Percentiles rank a stretch among this genome's conserved stretches.
Conservation (phyloP, 2,329 filamentous ascomycete genomes). For the Colletotrichum sp. region DNA sequence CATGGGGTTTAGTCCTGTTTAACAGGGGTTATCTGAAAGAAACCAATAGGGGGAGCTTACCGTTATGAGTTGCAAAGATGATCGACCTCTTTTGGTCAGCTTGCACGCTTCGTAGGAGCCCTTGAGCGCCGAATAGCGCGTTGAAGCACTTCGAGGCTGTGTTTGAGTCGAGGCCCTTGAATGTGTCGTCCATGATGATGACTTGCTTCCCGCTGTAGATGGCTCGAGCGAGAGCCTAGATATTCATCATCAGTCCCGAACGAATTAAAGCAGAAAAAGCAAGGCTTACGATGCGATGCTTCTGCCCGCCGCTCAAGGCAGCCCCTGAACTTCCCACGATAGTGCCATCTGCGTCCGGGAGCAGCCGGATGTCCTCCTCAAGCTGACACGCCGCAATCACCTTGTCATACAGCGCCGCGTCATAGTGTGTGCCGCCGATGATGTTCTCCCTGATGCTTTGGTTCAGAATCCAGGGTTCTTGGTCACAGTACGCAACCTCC, state of each 20-base stretch:
- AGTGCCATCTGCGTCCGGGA: background rate
- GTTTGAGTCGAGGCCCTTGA: conserved; percentile 9
- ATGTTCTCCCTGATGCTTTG: conserved; percentile 27
- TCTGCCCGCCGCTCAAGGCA: conserved; percentile 11
- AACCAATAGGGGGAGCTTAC: background rate
- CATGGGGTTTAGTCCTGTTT: background rate
- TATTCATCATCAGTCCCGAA: too few species aligned
- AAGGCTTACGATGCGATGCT: background rate
- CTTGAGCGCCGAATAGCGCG: background rate
- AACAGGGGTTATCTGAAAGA: background rate
- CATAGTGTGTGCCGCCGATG: background rate
- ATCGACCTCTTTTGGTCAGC: conserved; percentile 37
- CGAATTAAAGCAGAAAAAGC: too few species aligned
- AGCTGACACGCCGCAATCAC: conserved; percentile 20
- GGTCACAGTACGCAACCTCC: conserved; percentile 30
- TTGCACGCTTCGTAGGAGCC: conserved; percentile 28
- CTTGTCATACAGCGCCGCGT: conserved; percentile 34
- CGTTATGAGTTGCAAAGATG: conserved; percentile 44
- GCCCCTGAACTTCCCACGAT: background rate
- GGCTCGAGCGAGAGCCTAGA: background rate
- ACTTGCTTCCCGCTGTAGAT: conserved; percentile 6
- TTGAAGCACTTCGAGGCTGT: conserved; percentile 1
- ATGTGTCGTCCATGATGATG: conserved; percentile 10
- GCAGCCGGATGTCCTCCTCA: background rate
- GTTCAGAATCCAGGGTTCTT: conserved; percentile 32